Conservation (phyloP, 2,329 filamentous ascomycete genomes). For the Trichoderma simmonsii region DNA sequence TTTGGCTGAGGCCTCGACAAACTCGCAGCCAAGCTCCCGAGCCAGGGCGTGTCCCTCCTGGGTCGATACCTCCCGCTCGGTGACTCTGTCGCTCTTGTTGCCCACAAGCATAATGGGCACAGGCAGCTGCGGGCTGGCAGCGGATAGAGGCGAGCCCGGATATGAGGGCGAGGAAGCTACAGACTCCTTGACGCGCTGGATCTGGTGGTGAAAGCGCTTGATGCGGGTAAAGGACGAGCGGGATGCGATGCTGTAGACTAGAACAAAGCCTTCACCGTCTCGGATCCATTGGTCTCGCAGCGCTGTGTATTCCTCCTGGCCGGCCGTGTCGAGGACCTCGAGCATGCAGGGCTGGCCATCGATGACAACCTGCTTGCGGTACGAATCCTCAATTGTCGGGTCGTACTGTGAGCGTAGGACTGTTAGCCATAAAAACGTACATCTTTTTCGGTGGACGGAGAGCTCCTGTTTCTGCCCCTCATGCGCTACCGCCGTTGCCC, state of each 20-base stretch:
- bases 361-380: conserved; percentile 87
- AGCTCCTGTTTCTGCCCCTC: conserved; percentile 13
- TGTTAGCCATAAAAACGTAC: conserved; percentile 10
- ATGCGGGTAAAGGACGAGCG: conserved; percentile 93
- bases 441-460: background rate
- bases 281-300: conserved; percentile 97
- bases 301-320: conserved; percentile 97
- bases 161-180: conserved; percentile 73
- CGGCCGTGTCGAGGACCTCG: conserved; percentile 93
- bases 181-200: conserved; percentile 95
- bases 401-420: conserved; percentile 59
- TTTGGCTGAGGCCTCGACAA: conserved; percentile 94
- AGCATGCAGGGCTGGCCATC: conserved; percentile 95
- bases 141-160: conserved; percentile 67
- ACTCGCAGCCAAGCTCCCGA: conserved; percentile 89
- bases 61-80: conserved; percentile 92
- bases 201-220: conserved; percentile 93
- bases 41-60: conserved; percentile 92
- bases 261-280: conserved; percentile 93
- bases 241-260: conserved; percentile 98
- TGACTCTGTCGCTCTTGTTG: conserved; percentile 96
- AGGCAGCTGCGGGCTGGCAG: conserved; percentile 58
- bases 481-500: conserved; percentile 1
- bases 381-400: conserved; percentile 84
- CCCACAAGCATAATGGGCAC: conserved; percentile 97